Conservation (phyloP, 2,329 filamentous ascomycete genomes). For the Zalaria obscura region DNA sequence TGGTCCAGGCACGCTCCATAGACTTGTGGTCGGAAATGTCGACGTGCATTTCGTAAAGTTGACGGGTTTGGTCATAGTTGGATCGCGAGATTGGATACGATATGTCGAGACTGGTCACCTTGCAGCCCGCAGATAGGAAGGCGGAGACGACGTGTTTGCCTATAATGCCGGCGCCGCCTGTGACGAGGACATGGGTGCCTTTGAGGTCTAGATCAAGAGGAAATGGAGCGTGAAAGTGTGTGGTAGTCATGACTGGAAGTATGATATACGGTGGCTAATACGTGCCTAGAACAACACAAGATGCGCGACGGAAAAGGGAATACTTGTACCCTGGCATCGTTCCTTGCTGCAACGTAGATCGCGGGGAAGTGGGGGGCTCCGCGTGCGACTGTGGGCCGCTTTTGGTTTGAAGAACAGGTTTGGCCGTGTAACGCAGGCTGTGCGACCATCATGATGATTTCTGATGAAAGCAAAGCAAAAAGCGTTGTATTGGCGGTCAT, state of each 20-base stretch:
- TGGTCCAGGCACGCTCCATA: constrained; percentile 19
- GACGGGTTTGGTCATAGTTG: neutral
- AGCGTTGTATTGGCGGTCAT: too few species aligned
- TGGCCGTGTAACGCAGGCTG: too few species aligned
- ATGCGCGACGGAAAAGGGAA: too few species aligned
- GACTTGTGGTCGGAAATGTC: constrained; percentile 21
- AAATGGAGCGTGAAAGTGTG: constrained; percentile 4
- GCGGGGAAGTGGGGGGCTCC: too few species aligned
- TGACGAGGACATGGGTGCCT: constrained; percentile 25
- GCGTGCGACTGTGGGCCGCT: too few species aligned
- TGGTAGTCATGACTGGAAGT: neutral
- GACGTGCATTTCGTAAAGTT: constrained; percentile 11
- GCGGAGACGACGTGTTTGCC: constrained; percentile 23
- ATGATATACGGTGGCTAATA: too few species aligned
- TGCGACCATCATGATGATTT: too few species aligned
- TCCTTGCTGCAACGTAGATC: too few species aligned
- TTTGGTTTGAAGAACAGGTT: too few species aligned
- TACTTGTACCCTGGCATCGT: too few species aligned
- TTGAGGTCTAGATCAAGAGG: constrained; percentile 22
- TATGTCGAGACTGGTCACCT: constrained; percentile 20
- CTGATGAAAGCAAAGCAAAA: too few species aligned
- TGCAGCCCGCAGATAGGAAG: constrained; percentile 27
- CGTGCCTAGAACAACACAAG: too few species aligned
- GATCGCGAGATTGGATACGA: neutral
- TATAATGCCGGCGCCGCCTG: constrained; percentile 27